Evolutionary conservation across 129 eudicot species (phyloP), one percentile per base, ranked within the genome.

Genomic region (Flaveria ramosissima): DNA sequence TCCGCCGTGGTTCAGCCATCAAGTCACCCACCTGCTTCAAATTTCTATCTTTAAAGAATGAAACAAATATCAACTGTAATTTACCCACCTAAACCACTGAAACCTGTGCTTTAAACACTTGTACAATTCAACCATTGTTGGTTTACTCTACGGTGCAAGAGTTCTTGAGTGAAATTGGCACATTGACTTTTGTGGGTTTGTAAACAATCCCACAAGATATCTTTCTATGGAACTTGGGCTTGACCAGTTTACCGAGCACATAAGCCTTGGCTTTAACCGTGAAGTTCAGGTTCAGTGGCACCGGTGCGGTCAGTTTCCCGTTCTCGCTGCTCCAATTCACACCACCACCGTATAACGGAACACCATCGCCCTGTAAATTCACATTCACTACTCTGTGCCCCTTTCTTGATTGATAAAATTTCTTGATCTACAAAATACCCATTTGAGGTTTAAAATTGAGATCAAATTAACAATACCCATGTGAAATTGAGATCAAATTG

Each of bases 291-390:
- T 50, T 79, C 17, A 95, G 62, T 1, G 94, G 88, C 74, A 92
- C 91, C 0, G 99, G 97, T 60, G 86, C 77, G 6, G 75, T 79
- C 7, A 87, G 79, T 46, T 87, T 84, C 14, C 92, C 97, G 30
- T 80, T 70, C 9, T 65, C 43, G 74, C 83, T 89, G 52, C 82
- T 85, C 92, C 86, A 80, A 39, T 80, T 69, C 27, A 84, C 83
- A 16, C 96, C 90, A 0, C 87, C 99, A 14, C 97, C 99, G 52
- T 95, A 95, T 13, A 95, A 21, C 9, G 99, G 99, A 4, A 89
- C 84, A 5, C 79, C 79, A 27, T 65, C 81, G 27, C 96, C 99
- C 13, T 20, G 75, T 64, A 95, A 32, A 21, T 68, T 81, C 51
- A 95, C 90, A 1, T 84, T 82, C 46, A 95, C 74, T 24, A 77